Evolutionary conservation across 2,329 filamentous ascomycete species (phyloP).

Genomic region (Whalleya microplaca): DNA sequence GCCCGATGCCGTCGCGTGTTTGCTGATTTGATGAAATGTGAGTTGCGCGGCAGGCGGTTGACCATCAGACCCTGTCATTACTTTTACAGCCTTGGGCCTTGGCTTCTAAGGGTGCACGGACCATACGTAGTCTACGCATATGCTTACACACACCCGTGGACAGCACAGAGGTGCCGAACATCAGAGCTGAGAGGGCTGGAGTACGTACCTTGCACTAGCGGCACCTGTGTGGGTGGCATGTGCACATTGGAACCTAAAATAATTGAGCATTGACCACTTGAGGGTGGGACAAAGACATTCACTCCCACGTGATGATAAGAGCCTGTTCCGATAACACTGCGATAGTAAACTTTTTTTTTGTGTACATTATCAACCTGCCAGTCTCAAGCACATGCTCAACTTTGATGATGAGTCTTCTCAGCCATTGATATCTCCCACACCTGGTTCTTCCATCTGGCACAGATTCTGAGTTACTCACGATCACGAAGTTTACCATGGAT

Average conservation of each 20-base stretch:
- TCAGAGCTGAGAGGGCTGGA: background rate
- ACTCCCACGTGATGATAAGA: background rate
- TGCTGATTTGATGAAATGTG: conserved; percentile 4
- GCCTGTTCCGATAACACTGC: background rate
- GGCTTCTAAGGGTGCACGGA: conserved; percentile 6
- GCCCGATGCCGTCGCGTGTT: conserved; percentile 21
- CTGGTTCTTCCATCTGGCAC: background rate
- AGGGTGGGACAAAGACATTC: no score
- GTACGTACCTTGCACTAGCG: no score
- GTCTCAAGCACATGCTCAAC: background rate
- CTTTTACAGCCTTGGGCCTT: background rate
- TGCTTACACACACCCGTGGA: no score
- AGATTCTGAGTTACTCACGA: background rate
- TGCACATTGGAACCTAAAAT: no score
- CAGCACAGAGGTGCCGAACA: no score
- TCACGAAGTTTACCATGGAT: conserved; percentile 41
- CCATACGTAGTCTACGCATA: background rate
- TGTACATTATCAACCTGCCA: no score
- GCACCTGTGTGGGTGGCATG: no score
- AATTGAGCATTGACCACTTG: no score
- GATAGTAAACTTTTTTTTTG: background rate
- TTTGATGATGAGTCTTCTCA: background rate
- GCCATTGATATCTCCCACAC: background rate
- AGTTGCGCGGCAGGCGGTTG: conserved; percentile 1
- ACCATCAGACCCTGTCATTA: conserved; percentile 11